A percentile compares a stretch with the other conserved stretches of the same genome.
These are phyloP conservation scores for Terana coerulea DNA, from an alignment of 768 basidiomycete species.

Conservation along the genomic window DNA sequence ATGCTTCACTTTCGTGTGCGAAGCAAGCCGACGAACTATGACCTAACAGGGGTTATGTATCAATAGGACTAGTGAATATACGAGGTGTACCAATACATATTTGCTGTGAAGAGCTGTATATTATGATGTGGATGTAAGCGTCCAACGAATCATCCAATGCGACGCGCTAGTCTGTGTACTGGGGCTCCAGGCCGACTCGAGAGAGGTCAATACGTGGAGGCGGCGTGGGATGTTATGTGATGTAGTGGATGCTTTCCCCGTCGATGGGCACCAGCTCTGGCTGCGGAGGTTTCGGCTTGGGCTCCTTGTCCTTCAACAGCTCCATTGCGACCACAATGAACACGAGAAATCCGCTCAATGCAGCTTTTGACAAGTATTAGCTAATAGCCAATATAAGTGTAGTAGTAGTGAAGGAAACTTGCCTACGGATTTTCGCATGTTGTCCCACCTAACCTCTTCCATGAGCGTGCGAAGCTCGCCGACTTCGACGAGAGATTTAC, in stretches of 20 bases:
- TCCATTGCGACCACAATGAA: conserved; percentile 71
- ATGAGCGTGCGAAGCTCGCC: conserved; percentile 79
- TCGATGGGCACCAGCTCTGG: conserved; percentile 11
- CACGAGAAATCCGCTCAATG: conserved; percentile 63
- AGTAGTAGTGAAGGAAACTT: conserved; percentile 25
- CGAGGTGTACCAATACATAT: conserved; percentile 9
- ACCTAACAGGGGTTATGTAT: not conserved
- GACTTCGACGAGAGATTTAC: conserved; percentile 66
- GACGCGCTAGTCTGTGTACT: not conserved
- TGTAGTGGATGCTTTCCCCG: conserved; percentile 16
- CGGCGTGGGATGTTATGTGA: not conserved
- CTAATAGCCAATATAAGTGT: not conserved
- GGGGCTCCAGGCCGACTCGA: not conserved
- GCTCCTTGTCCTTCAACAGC: conserved; percentile 40
- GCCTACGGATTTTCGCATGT: conserved; percentile 82
- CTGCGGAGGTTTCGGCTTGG: conserved; percentile 25
- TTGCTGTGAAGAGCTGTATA: conserved; percentile 6
- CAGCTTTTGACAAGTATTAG: conserved; percentile 42
- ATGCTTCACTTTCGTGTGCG: not conserved
- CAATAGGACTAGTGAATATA: conserved; percentile 9
- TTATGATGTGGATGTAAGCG: not conserved
- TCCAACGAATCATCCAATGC: not conserved
- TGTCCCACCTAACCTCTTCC: conserved; percentile 87
- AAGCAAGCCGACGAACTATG: no score
- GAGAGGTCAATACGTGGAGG: not conserved